Conservation (phyloP, 805 yeast genomes). For the Wickerhamiella siamensis region DNA sequence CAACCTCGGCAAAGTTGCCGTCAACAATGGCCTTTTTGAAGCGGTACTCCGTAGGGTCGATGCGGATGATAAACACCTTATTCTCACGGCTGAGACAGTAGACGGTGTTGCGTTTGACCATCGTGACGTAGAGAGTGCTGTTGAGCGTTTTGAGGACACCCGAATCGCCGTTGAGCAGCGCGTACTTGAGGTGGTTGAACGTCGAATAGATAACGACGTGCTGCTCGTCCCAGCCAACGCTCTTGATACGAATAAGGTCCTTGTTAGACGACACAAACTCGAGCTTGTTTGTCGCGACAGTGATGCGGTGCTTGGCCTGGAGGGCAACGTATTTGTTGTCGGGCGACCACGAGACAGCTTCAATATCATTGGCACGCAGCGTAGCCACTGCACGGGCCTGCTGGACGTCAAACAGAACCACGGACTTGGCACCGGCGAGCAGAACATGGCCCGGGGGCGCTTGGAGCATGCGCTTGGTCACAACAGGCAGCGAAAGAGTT, state of each 20-base stretch:
- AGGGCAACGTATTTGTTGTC: conserved; percentile 82
- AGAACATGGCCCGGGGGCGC: conserved; percentile 64
- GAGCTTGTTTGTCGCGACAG: conserved; percentile 68
- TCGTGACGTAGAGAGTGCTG: conserved; percentile 69
- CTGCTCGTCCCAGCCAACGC: conserved; percentile 94
- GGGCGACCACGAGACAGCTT: conserved; percentile 77
- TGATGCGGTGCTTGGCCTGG: conserved; percentile 80
- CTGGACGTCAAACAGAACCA: conserved; percentile 79
- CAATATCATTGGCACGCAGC: conserved; percentile 54
- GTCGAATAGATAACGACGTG: conserved; percentile 81
- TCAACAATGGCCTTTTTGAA: conserved; percentile 86
- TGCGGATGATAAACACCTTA: conserved; percentile 56
- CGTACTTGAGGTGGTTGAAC: conserved; percentile 87
- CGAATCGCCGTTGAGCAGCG: conserved; percentile 81
- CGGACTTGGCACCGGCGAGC: conserved; percentile 55
- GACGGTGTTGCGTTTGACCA: conserved; percentile 44
- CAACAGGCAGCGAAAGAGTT: conserved; percentile 40
- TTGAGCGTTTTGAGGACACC: conserved; percentile 91
- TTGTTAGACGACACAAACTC: conserved; percentile 73
- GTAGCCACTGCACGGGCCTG: conserved; percentile 65
- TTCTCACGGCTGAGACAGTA: conserved; percentile 79
- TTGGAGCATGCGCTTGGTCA: conserved; percentile 55
- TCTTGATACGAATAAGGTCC: conserved; percentile 91
- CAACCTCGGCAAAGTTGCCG: conserved; percentile 81
- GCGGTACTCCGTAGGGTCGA: conserved; percentile 95